These are phyloP conservation scores for Macrophomina phaseolina DNA, from an alignment of 2,329 filamentous ascomycete species.

Conservation along the genomic window DNA sequence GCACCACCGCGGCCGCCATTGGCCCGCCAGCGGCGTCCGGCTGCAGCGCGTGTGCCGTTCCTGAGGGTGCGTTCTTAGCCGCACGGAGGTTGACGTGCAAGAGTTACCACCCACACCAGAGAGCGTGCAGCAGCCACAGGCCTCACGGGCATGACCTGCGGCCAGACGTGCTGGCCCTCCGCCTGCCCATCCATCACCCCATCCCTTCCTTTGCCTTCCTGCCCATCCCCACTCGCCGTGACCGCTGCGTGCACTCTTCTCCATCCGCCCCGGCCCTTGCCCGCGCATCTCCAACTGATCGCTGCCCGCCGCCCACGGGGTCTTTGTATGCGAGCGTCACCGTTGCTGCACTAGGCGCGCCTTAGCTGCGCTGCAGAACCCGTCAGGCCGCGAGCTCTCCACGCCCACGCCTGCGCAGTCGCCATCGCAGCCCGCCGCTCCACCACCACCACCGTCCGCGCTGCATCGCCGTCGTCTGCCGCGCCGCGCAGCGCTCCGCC, in stretches of 20 bases:
- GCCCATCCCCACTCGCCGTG: neutral
- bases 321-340: constrained; percentile 27
- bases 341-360: constrained; percentile 26
- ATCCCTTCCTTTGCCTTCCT: constrained; percentile 23
- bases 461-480: constrained; percentile 19
- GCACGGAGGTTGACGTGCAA: constrained; percentile 28
- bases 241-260: neutral
- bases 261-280: constrained; percentile 16
- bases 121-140: constrained; percentile 28
- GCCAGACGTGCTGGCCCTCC: constrained; percentile 3
- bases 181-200: constrained; percentile 26
- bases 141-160: constrained; percentile 28
- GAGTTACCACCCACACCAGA: constrained; percentile 32
- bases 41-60: constrained; percentile 23
- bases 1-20: constrained; percentile 7
- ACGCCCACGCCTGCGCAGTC: constrained; percentile 26
- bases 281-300: constrained; percentile 23
- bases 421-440: constrained; percentile 6
- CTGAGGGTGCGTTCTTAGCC: constrained; percentile 17
- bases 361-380: constrained; percentile 22
- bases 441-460: constrained; percentile 12
- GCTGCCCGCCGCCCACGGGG: constrained; percentile 20
- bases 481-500: constrained; percentile 17
- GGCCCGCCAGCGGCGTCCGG: constrained; percentile 8
- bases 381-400: constrained; percentile 24